Conservation (phyloP, 768 basidiomycete species). For the Lyophyllum shimeji region DNA sequence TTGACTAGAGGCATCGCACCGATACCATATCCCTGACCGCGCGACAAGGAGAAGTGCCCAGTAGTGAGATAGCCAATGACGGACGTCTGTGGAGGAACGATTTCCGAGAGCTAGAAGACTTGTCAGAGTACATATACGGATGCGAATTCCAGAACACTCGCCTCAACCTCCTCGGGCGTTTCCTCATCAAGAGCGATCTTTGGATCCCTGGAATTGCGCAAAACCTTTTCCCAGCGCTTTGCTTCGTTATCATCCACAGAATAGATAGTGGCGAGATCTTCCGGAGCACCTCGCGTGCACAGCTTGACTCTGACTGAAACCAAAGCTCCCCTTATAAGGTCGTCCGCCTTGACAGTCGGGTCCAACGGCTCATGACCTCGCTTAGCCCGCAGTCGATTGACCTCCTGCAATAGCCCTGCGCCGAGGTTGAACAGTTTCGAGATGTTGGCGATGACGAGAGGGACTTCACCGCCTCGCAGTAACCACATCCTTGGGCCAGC, state of each 20-base stretch:
- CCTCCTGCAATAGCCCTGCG: slow-evolving; percentile 44
- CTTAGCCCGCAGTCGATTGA: slow-evolving; percentile 62
- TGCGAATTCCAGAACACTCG: not conserved
- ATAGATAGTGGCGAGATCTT: slow-evolving; percentile 76
- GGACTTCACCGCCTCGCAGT: slow-evolving; percentile 55
- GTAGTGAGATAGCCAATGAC: slow-evolving; percentile 85
- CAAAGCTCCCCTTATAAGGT: slow-evolving; percentile 60
- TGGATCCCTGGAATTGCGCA: slow-evolving; percentile 14
- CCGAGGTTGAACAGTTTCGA: slow-evolving; percentile 39
- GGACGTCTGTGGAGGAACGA: slow-evolving; percentile 36
- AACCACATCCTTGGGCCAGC: slow-evolving; percentile 58
- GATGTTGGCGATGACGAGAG: slow-evolving; percentile 42
- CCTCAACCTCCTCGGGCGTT: slow-evolving; percentile 28
- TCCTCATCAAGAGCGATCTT: slow-evolving; percentile 22
- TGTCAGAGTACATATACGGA: not conserved
- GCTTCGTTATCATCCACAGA: slow-evolving; percentile 54
- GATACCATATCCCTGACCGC: slow-evolving; percentile 76
- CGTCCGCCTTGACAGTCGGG: slow-evolving; percentile 31
- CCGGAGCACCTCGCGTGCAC: slow-evolving; percentile 67
- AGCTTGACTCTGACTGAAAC: slow-evolving; percentile 65
- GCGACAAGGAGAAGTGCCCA: slow-evolving; percentile 77
- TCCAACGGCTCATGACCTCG: slow-evolving; percentile 44
- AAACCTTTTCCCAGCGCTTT: slow-evolving; percentile 42
- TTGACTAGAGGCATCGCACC: slow-evolving; percentile 65
- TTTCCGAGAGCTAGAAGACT: slow-evolving; percentile 41